Base-by-base conservation (phyloP, 345 rosid genomes). In the Punica granatum region DNA sequence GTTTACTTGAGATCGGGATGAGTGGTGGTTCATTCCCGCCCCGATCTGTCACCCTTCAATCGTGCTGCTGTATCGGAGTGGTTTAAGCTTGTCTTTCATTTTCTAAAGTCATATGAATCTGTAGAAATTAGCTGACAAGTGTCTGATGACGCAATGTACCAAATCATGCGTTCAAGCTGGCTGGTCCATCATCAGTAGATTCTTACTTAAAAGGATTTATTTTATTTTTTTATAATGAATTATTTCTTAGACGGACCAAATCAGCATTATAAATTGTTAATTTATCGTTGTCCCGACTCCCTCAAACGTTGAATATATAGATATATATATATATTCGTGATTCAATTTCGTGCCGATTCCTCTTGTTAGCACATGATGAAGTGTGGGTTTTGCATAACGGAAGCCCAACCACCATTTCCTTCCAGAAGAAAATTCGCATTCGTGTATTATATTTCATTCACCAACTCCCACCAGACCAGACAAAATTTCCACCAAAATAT, bases 381-480 rank as follows among this genome's bases (percentile, higher is more conserved):
- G n/a, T n/a, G n/a, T n/a, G n/a, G n/a, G n/a, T n/a, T n/a, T n/a
- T n/a, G n/a, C n/a, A n/a, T n/a, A 37, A 7, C 42, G 42, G 12
- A 37, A 37, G 12, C 4, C 49, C 49, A 44, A 44, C 49, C 19
- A 59, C 34, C 62, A 59, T 59, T 26, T 23, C 33, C 31, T 59
- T 23, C 33, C 31, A 59, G 62, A 59, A 59, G 31, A 31, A 60
- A 35, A 18, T 19, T 18, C 35, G 16, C 28, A 14, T 7, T 14
- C 31, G 14, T 5, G 15, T 30, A 7, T 10, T 28, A 30, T 12
- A 5, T 1, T 31, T 26, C 31, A 58, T 68, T 19, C 63, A 67
- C 54, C 69, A 44, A 46, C 69, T 48, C 34, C 69, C 14, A 7
- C 44, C 41, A 37, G 11, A n/a, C n/a, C 69, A 28, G 23, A 34